Percentiles rank a stretch among this genome's conserved stretches.
Evolutionary conservation across 805 yeast genomes (phyloP).

Genomic region (Cyberlindnera sargentensis): DNA sequence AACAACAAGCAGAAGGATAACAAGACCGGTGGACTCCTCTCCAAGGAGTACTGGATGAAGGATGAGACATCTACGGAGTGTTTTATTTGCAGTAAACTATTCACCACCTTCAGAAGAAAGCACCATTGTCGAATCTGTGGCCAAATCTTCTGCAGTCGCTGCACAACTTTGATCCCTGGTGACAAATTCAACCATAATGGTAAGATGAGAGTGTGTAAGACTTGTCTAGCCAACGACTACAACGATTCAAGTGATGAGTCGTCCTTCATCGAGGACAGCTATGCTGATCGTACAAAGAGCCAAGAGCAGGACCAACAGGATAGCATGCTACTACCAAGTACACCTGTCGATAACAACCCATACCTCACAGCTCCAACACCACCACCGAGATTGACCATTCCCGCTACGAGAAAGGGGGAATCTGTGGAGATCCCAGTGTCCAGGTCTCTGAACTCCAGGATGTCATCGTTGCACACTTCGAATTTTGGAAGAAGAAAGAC

Average conservation of each 20-base stretch:
- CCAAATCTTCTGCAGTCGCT: constrained; percentile 81
- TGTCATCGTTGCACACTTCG: constrained; percentile 20
- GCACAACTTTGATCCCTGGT: constrained; percentile 70
- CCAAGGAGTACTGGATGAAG: constrained; percentile 89
- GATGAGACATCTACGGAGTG: constrained; percentile 90
- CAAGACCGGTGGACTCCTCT: constrained; percentile 23
- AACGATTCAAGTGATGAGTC: constrained; percentile 70
- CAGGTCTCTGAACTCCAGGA: constrained; percentile 20
- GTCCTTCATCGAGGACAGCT: constrained; percentile 31
- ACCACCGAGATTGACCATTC: constrained; percentile 71
- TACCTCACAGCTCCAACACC: constrained; percentile 41
- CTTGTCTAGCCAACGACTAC: constrained; percentile 63
- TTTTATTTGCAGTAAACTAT: constrained; percentile 70
- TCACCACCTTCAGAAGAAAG: constrained; percentile 80
- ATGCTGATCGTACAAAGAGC: constrained; percentile 15
- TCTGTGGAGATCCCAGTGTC: constrained; percentile 60
- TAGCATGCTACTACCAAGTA: constrained; percentile 9
- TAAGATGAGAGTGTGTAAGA: constrained; percentile 67
- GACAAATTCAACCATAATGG: constrained; percentile 57
- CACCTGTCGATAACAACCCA: constrained; percentile 16
- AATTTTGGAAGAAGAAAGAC: constrained; percentile 20
- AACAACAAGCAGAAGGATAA: constrained; percentile 25
- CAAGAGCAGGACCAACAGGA: constrained; percentile 18
- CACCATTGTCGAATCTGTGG: constrained; percentile 97
- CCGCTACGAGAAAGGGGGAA: constrained; percentile 74